Evolutionary conservation across 1,284 basidiomycete species (phyloP).

Genomic region (Marasmius sp.): DNA sequence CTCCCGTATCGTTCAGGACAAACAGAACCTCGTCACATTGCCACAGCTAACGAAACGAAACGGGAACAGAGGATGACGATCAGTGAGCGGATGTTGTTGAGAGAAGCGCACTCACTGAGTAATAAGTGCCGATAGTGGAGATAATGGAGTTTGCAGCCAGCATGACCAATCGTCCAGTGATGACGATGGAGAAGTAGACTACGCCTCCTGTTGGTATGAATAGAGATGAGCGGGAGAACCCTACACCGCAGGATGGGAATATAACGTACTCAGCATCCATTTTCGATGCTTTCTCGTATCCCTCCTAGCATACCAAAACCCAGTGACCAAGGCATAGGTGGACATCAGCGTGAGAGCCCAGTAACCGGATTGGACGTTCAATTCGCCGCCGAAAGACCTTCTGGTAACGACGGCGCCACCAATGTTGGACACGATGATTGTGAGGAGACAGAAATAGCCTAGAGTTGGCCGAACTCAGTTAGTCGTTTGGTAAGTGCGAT

Average conservation of each 20-base stretch:
- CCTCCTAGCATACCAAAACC: conserved; percentile 21
- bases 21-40: conserved; percentile 25
- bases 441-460: conserved; percentile 13
- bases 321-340: conserved; percentile 17
- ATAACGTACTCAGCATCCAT: conserved; percentile 27
- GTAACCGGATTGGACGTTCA: conserved; percentile 25
- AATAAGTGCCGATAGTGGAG: conserved; percentile 22
- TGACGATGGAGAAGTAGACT: conserved; percentile 18
- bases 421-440: conserved; percentile 21
- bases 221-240: not conserved
- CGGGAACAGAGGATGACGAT: not conserved
- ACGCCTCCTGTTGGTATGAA: conserved; percentile 19
- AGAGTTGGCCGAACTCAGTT: not conserved
- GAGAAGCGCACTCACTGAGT: conserved; percentile 17
- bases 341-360: conserved; percentile 22
- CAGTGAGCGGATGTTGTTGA: not conserved
- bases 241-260: not conserved
- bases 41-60: conserved; percentile 19
- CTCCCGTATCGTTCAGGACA: conserved; percentile 13
- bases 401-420: conserved; percentile 21
- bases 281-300: conserved; percentile 25
- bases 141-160: conserved; percentile 19
- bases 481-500: not conserved
- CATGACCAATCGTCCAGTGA: conserved; percentile 20
- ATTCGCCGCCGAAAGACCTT: conserved; percentile 24